Evolutionary conservation across 2,329 filamentous ascomycete genomes (phyloP).

Genomic region (Microcyclospora tardicrescens): DNA sequence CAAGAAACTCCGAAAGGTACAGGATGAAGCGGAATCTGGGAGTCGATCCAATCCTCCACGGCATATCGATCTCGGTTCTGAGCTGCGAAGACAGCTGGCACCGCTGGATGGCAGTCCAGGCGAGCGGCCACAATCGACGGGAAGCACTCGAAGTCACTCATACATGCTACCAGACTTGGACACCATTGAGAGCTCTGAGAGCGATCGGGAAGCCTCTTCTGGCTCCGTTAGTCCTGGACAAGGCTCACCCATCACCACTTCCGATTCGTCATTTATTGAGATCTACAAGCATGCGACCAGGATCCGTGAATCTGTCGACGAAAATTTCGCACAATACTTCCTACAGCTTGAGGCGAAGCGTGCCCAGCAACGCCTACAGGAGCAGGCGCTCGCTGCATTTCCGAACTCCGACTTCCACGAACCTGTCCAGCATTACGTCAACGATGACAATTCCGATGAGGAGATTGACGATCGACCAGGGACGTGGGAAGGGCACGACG

Average conservation of each 20-base stretch:
- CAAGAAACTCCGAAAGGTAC: constrained; percentile 6
- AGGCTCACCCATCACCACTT: constrained; percentile 30
- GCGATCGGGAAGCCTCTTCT: constrained; percentile 31
- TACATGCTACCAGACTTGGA: constrained; percentile 50
- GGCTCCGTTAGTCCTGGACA: constrained; percentile 25
- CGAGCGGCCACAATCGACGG: constrained; percentile 20
- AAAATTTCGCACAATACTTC: constrained; percentile 62
- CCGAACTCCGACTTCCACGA: constrained; percentile 58
- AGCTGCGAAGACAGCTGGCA: constrained; percentile 14
- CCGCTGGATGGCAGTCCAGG: constrained; percentile 23
- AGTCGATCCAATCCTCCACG: constrained; percentile 3
- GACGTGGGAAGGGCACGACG: constrained; percentile 25
- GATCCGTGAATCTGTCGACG: constrained; percentile 55
- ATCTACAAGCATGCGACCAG: constrained; percentile 42
- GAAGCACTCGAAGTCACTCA: constrained; percentile 32
- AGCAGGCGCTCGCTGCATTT: constrained; percentile 63
- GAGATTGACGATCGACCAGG: constrained; percentile 26
- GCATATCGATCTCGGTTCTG: constrained; percentile 9
- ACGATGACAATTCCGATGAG: constrained; percentile 33
- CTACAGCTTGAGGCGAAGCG: constrained; percentile 68
- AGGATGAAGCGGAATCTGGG: constrained; percentile 2
- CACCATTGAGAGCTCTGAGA: constrained; percentile 47
- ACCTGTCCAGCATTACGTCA: constrained; percentile 58
- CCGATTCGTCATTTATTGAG: constrained; percentile 34
- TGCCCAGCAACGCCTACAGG: constrained; percentile 66